Evolutionary conservation across 2,329 filamentous ascomycete genomes (phyloP).

Genomic region (Microdochium paspali): DNA sequence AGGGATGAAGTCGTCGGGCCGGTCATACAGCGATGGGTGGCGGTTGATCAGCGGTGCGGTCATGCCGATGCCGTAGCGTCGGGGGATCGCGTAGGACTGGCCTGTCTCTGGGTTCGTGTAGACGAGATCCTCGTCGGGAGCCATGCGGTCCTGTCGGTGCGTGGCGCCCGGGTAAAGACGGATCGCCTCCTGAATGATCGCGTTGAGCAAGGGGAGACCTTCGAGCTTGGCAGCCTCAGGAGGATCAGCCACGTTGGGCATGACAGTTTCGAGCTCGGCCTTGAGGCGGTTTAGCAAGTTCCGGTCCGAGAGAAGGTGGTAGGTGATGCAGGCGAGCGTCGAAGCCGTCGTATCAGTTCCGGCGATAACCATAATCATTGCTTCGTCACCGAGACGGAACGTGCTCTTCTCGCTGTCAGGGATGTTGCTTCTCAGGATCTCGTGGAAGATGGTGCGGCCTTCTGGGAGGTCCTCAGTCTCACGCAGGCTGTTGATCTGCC

Average conservation of each 20-base stretch:
- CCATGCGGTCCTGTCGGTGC: constrained; percentile 19
- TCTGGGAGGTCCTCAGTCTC: constrained; percentile 10
- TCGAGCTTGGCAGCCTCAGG: constrained; percentile 15
- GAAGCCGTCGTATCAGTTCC: constrained; percentile 18
- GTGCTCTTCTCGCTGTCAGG: constrained; percentile 10
- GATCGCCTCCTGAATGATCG: constrained; percentile 22
- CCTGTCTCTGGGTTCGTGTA: constrained; percentile 11
- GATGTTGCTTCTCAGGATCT: constrained; percentile 11
- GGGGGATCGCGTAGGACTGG: constrained; percentile 9
- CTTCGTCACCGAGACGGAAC: constrained; percentile 8
- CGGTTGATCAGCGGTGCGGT: constrained; percentile 11
- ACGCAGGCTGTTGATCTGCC: neutral
- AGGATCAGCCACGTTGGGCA: constrained; percentile 8
- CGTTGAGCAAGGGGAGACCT: constrained; percentile 19
- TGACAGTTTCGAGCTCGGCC: constrained; percentile 8
- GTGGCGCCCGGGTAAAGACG: constrained; percentile 26
- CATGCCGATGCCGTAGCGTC: constrained; percentile 10
- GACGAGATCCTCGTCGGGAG: constrained; percentile 16
- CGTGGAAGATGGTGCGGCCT: constrained; percentile 15
- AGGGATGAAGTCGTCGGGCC: constrained; percentile 10
- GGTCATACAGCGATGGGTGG: constrained; percentile 11
- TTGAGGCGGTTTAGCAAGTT: constrained; percentile 11
- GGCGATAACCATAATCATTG: constrained; percentile 7
- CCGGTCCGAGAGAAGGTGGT: constrained; percentile 14
- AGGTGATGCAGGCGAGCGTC: constrained; percentile 20